Evolutionary conservation across 1,284 basidiomycete genomes (phyloP).

Genomic region (Ustilago lituana): DNA sequence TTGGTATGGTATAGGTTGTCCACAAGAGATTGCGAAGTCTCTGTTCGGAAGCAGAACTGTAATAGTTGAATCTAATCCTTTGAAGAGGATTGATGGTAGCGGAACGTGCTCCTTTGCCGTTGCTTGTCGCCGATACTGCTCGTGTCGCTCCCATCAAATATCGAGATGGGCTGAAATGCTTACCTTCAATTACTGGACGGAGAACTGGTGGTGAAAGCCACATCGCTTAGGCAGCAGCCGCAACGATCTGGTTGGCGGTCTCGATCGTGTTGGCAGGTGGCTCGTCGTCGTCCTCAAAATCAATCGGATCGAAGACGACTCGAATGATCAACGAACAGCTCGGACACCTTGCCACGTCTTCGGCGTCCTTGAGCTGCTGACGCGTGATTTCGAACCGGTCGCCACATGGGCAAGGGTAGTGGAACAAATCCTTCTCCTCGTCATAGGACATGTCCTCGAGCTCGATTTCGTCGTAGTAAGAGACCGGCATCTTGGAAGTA

Average conservation of each 20-base stretch:
- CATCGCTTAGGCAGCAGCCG: slow-evolving; percentile 21
- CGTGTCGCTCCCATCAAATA: neutral
- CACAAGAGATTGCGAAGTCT: slow-evolving; percentile 58
- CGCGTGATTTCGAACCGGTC: slow-evolving; percentile 95
- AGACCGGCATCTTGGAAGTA: slow-evolving; percentile 27
- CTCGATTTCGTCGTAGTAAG: slow-evolving; percentile 66
- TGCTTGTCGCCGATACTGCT: neutral
- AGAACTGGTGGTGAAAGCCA: too few species aligned
- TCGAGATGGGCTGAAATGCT: slow-evolving; percentile 5
- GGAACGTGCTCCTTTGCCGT: neutral
- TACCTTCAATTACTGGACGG: too few species aligned
- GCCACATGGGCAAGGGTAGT: slow-evolving; percentile 98
- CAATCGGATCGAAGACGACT: slow-evolving; percentile 92
- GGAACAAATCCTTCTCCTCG: slow-evolving; percentile 70
- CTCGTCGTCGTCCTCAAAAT: slow-evolving; percentile 49
- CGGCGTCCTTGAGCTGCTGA: slow-evolving; percentile 83
- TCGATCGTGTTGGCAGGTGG: slow-evolving; percentile 20
- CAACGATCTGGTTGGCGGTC: slow-evolving; percentile 15
- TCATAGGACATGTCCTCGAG: slow-evolving; percentile 67
- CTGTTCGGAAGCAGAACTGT: slow-evolving; percentile 58
- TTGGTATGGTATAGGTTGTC: slow-evolving; percentile 53
- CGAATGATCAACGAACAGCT: slow-evolving; percentile 93
- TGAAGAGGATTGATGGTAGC: slow-evolving; percentile 4
- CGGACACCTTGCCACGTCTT: slow-evolving; percentile 96
- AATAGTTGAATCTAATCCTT: slow-evolving; percentile 45